These are phyloP conservation scores for Yamadazyma oceani DNA, from an alignment of 1,139 yeast genomes.

Conservation along the genomic window DNA sequence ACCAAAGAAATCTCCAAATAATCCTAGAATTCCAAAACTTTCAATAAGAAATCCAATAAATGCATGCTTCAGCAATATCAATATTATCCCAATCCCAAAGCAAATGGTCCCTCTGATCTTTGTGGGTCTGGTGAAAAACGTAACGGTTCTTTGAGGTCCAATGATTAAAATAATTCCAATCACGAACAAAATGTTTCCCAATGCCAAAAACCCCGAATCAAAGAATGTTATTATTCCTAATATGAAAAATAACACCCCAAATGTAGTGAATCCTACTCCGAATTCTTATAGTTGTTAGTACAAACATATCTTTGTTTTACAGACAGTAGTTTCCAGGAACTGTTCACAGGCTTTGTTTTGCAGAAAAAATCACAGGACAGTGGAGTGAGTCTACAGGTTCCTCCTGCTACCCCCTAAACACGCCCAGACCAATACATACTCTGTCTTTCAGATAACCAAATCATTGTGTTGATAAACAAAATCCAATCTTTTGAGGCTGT, in stretches of 20 bases:
- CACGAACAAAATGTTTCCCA: conserved; percentile 82
- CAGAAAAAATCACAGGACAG: no score
- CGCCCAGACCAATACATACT: conserved; percentile 45
- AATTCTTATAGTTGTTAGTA: conserved; percentile 53
- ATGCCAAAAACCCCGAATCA: conserved; percentile 84
- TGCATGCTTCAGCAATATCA: conserved; percentile 75
- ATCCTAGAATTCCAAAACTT: conserved; percentile 80
- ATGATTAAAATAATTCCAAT: conserved; percentile 82
- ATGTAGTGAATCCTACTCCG: conserved; percentile 93
- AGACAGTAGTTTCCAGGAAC: no score
- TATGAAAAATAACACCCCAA: conserved; percentile 75
- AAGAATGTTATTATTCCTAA: conserved; percentile 85
- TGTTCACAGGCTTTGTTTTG: no score
- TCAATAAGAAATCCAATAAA: conserved; percentile 85
- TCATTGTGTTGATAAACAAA: conserved; percentile 30
- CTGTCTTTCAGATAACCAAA: conserved; percentile 81
- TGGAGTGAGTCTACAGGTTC: no score
- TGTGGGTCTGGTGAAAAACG: conserved; percentile 83
- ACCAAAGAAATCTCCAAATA: conserved; percentile 91
- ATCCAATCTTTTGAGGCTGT: neutral
- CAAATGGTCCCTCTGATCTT: conserved; percentile 85
- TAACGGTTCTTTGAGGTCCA: conserved; percentile 81
- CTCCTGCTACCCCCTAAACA: no score
- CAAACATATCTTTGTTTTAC: neutral
- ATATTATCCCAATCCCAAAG: conserved; percentile 68